Evolutionary conservation across 1,284 basidiomycete genomes (phyloP).

Genomic region (Kwoniella shivajii): DNA sequence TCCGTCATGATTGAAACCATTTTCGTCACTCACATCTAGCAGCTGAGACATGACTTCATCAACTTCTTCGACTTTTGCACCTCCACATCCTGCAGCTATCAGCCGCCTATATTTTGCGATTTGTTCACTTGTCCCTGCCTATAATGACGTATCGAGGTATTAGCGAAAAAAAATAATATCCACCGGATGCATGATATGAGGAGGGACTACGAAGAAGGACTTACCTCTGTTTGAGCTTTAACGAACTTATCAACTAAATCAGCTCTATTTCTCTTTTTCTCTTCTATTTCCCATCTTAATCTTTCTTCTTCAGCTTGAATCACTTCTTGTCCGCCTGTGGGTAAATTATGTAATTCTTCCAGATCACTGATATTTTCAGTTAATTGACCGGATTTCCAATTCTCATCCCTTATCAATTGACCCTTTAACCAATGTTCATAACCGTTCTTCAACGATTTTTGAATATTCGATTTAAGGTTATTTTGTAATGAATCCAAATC

Average conservation of each 20-base stretch:
- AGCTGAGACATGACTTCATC: constrained; percentile 80
- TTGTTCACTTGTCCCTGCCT: constrained; percentile 73
- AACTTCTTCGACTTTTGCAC: constrained; percentile 77
- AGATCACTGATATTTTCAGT: constrained; percentile 49
- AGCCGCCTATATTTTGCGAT: constrained; percentile 84
- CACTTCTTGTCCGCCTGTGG: constrained; percentile 51
- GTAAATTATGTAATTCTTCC: constrained; percentile 48
- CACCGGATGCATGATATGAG: too few relatives aligned
- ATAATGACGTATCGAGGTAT: too few relatives aligned
- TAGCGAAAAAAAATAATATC: background rate
- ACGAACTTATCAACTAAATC: constrained; percentile 73
- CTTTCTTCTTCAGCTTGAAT: constrained; percentile 62
- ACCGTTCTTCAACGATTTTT: constrained; percentile 75
- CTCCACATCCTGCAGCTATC: constrained; percentile 86
- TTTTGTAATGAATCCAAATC: constrained; percentile 67
- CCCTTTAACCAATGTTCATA: constrained; percentile 90
- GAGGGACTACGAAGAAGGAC: constrained; percentile 12
- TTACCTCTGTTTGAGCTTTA: constrained; percentile 76
- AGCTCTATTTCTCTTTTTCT: constrained; percentile 67
- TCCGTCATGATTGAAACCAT: background rate
- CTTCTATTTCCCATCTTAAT: constrained; percentile 66
- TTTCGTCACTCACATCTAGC: constrained; percentile 65
- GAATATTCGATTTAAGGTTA: constrained; percentile 73
- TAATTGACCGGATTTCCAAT: constrained; percentile 36
- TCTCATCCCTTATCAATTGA: constrained; percentile 73